Evolutionary conservation across 2,329 filamentous ascomycete species (phyloP), one percentile per base, ranked within the genome.

Genomic region (Orbilia javanica): DNA sequence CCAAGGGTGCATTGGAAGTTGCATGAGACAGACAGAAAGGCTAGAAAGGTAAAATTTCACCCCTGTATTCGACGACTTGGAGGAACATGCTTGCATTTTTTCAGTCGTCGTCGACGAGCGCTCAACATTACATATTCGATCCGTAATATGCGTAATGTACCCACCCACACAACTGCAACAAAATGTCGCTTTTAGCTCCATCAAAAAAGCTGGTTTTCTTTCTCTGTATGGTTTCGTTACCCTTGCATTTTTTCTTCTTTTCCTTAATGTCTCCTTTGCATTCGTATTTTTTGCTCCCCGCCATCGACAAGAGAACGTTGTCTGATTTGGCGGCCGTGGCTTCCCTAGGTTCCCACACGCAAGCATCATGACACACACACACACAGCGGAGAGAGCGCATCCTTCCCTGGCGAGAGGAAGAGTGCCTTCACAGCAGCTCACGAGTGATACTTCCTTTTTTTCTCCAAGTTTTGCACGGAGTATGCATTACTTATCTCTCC

Each of bases 341-440:
- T 69, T 60, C 20, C 50, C 7, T 64, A 39, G 73, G 57, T 77
- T 70, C 48, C 73, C 73, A 77, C 73, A 70, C 73, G 73, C 73
- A 77, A 71, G 73, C 73, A 77, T 77, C 73, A 77, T 77, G 73
- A 71, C 73, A 77, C 72, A 70, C 72, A 64, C 71, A 68, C 62
- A 57, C 42, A 44, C 42, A 20, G 15, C 42, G 50, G 48, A 39
- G 48, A 65, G 57, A 77, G 73, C 66, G 60, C 48, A 65, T 70
- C 48, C 48, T 62, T 55, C 62, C 46, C 65, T 76, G 55, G 34
- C 57, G 57, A 53, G 27, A 64, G n/a, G 5, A 39, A 57, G 65
- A 69, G 60, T 60, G 60, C 69, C 69, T 73, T 65, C 69, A 57
- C 39, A 44, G 57, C 36, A 72, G 39, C 57, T 50, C 27, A 63